phyloP scores from a whole-genome alignment of 495 filamentous ascomycete species.

The Aspergillus bridgeri region DNA sequence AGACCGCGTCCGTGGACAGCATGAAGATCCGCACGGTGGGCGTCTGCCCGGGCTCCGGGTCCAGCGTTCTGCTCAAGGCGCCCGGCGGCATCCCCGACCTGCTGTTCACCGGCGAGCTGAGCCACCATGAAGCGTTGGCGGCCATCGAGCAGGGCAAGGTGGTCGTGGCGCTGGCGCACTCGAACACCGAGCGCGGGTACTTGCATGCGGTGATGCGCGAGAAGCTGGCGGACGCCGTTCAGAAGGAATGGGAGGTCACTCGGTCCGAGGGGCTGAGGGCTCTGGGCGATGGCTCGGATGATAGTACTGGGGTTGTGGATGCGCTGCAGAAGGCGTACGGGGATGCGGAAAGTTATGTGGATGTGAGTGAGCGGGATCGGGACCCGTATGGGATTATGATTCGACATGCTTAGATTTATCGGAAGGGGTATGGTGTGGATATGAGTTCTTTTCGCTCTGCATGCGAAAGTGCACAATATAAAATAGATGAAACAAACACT shows the following conservation, averaged over 20 bases:
- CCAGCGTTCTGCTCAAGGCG: constrained; percentile 64
- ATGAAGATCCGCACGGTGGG: constrained; percentile 57
- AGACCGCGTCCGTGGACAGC: constrained; percentile 46
- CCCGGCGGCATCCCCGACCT: constrained; percentile 61
- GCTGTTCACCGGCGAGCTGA: constrained; percentile 87
- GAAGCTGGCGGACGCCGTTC: constrained; percentile 57
- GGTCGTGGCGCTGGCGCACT: constrained; percentile 84
- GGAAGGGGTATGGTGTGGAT: no score
- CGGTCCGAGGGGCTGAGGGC: constrained; percentile 34
- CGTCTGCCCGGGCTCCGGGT: constrained; percentile 84
- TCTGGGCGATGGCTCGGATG: constrained; percentile 25
- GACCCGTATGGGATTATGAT: constrained; percentile 75
- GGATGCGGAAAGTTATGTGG: constrained; percentile 56
- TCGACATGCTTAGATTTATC: constrained; percentile 41
- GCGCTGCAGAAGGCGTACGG: constrained; percentile 43
- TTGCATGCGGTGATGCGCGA: constrained; percentile 64
- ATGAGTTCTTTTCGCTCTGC: no score
- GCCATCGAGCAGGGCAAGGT: constrained; percentile 83
- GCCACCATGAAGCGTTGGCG: constrained; percentile 84
- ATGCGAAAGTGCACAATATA: neutral
- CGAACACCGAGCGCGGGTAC: constrained; percentile 84
- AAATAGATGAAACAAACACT: neutral
- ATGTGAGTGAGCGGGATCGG: constrained; percentile 72
- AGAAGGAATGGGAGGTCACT: constrained; percentile 49
- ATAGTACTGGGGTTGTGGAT: constrained; percentile 19